Percentiles rank a stretch among this genome's conserved stretches.
phyloP scores from a whole-genome alignment of 106 monocot genomes.

The Dioscorea dumetorum region DNA sequence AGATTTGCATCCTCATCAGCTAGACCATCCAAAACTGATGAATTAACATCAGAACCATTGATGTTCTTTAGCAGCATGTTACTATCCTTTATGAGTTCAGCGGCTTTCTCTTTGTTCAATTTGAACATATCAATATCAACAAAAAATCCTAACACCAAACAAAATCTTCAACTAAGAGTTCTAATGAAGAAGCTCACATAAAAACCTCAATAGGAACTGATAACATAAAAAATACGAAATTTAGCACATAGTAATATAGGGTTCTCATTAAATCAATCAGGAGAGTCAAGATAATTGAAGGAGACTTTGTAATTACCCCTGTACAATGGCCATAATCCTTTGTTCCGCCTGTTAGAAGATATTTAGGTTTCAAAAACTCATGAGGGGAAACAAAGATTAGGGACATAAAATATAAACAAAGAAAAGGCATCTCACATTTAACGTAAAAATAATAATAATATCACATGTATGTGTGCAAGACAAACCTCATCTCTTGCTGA shows the following conservation, averaged over 20 bases:
- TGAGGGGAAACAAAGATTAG: no score
- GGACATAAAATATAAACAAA: not conserved
- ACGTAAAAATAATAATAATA: not conserved
- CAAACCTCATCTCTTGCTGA: constrained; percentile 95
- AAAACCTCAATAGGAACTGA: no score
- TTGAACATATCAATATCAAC: constrained; percentile 89
- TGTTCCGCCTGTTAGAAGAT: constrained; percentile 58
- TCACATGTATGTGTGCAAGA: not conserved
- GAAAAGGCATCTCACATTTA: not conserved
- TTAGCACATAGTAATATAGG: not conserved
- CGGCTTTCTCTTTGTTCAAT: constrained; percentile 56
- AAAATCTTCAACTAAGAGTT: not conserved
- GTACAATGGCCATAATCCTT: constrained; percentile 89
- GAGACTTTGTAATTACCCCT: constrained; percentile 40
- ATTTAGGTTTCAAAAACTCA: not conserved
- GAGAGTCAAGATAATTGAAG: not conserved
- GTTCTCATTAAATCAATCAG: not conserved
- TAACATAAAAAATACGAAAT: no score
- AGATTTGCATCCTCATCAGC: constrained; percentile 97
- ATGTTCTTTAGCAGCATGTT: constrained; percentile 36
- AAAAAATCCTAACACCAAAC: constrained; percentile 73
- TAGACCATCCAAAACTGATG: constrained; percentile 41
- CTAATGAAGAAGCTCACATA: not conserved
- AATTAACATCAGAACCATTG: constrained; percentile 26
- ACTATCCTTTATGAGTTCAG: constrained; percentile 45